Evolutionary conservation across 257 asterid species (phyloP).

Genomic region (Solanum ossicruentum): DNA sequence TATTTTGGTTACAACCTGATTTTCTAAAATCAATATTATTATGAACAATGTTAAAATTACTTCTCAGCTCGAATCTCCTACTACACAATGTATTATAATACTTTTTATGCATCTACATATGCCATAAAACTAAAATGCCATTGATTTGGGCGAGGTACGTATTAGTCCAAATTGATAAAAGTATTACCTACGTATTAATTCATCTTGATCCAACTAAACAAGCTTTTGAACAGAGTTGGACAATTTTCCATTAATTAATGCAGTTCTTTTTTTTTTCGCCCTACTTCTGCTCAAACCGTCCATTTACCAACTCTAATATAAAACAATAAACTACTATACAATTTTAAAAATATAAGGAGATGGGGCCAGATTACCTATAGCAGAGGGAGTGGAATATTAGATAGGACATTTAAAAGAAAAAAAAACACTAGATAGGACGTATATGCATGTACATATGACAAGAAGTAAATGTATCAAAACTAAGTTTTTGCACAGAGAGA

Average conservation of each 20-base stretch:
- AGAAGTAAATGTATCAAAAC: background rate
- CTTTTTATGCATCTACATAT: too few species aligned
- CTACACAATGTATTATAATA: too few species aligned
- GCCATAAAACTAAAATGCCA: too few species aligned
- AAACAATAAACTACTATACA: background rate
- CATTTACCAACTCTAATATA: background rate
- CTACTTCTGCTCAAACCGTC: background rate
- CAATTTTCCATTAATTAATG: background rate
- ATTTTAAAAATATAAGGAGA: background rate
- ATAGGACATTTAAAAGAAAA: too few species aligned
- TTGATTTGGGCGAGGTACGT: too few species aligned
- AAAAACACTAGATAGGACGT: too few species aligned
- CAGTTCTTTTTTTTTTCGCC: background rate
- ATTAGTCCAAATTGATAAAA: too few species aligned
- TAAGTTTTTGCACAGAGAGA: background rate
- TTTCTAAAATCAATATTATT: too few species aligned
- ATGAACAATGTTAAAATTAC: too few species aligned
- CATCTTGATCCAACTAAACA: background rate
- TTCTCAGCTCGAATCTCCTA: too few species aligned
- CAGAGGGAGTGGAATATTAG: background rate
- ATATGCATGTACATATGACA: background rate
- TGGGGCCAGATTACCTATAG: background rate
- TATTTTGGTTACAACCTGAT: too few species aligned
- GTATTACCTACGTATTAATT: too few species aligned
- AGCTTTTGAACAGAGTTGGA: background rate